Conservation (phyloP, 202 grass and related monocot genomes). For the Miscanthus sacchariflorus region DNA sequence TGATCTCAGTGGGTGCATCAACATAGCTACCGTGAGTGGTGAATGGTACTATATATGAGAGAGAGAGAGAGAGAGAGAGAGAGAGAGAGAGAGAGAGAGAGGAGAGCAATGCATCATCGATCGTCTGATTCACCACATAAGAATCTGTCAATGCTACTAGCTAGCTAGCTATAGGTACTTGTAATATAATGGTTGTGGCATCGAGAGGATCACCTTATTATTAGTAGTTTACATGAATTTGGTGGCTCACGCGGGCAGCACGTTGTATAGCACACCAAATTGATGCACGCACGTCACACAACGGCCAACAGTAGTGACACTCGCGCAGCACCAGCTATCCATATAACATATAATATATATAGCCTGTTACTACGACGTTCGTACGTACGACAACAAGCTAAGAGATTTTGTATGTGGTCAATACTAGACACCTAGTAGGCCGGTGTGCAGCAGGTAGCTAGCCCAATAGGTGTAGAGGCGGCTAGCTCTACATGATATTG, state of each 20-base stretch:
- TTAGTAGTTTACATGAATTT: neutral
- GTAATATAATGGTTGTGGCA: slow-evolving; percentile 2
- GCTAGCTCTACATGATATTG: neutral
- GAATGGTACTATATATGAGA: neutral
- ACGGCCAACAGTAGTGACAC: neutral
- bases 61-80: neutral
- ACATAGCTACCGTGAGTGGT: too few relatives aligned
- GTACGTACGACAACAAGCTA: neutral
- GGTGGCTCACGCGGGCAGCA: neutral
- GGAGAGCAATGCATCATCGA: neutral
- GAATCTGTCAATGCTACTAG: neutral
- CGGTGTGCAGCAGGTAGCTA: neutral
- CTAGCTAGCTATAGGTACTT: neutral
- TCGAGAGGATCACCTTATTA: slow-evolving; percentile 1
- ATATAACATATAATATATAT: neutral
- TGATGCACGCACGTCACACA: slow-evolving; percentile 26
- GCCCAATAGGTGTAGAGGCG: neutral
- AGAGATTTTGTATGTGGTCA: neutral
- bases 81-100: neutral
- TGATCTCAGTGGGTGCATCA: neutral
- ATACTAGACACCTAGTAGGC: neutral
- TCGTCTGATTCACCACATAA: neutral
- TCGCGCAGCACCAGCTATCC: neutral
- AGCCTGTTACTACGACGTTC: neutral
- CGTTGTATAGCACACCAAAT: slow-evolving; percentile 1